Conservation (phyloP, 1,139 yeast genomes). For the Diutina pseudorugosa region DNA sequence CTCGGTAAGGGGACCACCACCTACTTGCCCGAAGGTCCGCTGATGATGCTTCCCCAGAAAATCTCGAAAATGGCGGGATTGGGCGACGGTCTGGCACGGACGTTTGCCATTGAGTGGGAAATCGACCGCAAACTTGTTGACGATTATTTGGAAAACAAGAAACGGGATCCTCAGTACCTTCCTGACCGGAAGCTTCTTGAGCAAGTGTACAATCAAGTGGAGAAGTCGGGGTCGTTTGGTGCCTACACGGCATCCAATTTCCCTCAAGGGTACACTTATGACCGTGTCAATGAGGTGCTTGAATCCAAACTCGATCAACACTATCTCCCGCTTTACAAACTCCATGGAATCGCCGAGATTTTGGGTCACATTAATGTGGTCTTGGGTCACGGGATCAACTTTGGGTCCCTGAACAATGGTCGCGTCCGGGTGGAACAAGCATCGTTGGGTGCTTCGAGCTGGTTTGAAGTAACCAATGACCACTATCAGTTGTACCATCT, state of each 20-base stretch:
- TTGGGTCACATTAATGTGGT: constrained; percentile 15
- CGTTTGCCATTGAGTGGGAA: constrained; percentile 32
- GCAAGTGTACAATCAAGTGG: constrained; percentile 8
- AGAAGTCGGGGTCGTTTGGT: constrained; percentile 11
- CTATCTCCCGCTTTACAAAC: constrained; percentile 15
- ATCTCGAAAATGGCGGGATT: constrained; percentile 46
- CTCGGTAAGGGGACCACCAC: constrained; percentile 52
- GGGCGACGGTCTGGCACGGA: constrained; percentile 37
- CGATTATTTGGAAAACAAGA: constrained; percentile 11
- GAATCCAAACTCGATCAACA: constrained; percentile 11
- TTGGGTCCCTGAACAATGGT: constrained; percentile 9
- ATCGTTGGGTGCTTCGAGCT: background rate
- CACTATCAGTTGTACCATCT: background rate
- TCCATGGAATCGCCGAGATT: constrained; percentile 19
- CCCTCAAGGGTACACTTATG: constrained; percentile 27
- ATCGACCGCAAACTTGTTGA: constrained; percentile 17
- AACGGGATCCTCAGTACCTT: constrained; percentile 8
- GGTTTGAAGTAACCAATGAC: background rate
- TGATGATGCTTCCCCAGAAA: constrained; percentile 58
- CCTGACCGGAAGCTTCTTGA: constrained; percentile 12
- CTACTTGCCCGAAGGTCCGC: constrained; percentile 57
- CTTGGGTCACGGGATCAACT: constrained; percentile 13
- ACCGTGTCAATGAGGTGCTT: constrained; percentile 21
- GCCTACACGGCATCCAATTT: constrained; percentile 16
- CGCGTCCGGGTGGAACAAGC: constrained; percentile 9